A percentile compares a stretch with the other conserved stretches of the same genome.
These are phyloP conservation scores for Globisporangium nagaii DNA, from an alignment of 352 stramenopile genomes.

Conservation along the genomic window DNA sequence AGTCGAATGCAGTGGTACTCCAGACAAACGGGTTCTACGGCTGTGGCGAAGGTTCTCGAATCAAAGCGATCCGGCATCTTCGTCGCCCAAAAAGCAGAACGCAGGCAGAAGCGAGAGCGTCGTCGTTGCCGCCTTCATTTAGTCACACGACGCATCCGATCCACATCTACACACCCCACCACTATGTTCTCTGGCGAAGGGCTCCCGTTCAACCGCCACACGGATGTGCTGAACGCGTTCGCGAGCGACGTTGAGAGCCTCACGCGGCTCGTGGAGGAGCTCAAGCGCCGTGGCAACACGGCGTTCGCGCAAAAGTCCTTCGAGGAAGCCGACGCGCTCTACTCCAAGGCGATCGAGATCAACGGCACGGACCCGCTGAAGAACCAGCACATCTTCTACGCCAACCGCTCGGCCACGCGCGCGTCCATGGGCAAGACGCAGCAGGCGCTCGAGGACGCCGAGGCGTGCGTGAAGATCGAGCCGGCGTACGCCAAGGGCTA, in stretches of 20 bases:
- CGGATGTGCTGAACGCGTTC: slow-evolving; percentile 68
- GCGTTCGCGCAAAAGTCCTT: slow-evolving; percentile 80
- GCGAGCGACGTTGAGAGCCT: slow-evolving; percentile 45
- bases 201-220: slow-evolving; percentile 73
- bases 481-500: slow-evolving; percentile 73
- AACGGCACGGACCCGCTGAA: slow-evolving; percentile 40
- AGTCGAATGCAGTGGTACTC: too few species aligned
- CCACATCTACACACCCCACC: neutral
- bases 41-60: slow-evolving; percentile 14
- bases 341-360: slow-evolving; percentile 92
- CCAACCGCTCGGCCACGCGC: slow-evolving; percentile 86
- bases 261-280: slow-evolving; percentile 70
- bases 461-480: slow-evolving; percentile 56
- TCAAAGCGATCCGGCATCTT: neutral
- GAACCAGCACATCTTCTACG: slow-evolving; percentile 83
- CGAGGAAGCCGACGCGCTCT: slow-evolving; percentile 94
- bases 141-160: neutral
- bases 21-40: too few species aligned
- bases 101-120: neutral
- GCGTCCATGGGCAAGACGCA: slow-evolving; percentile 72
- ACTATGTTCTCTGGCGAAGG: slow-evolving; percentile 64
- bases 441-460: slow-evolving; percentile 61
- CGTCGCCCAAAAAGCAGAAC: neutral
- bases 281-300: slow-evolving; percentile 86
- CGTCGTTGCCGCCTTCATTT: neutral